These are phyloP conservation scores for Lodderomyces oxycetoniae DNA, from an alignment of 1,139 yeast species.

Conservation along the genomic window DNA sequence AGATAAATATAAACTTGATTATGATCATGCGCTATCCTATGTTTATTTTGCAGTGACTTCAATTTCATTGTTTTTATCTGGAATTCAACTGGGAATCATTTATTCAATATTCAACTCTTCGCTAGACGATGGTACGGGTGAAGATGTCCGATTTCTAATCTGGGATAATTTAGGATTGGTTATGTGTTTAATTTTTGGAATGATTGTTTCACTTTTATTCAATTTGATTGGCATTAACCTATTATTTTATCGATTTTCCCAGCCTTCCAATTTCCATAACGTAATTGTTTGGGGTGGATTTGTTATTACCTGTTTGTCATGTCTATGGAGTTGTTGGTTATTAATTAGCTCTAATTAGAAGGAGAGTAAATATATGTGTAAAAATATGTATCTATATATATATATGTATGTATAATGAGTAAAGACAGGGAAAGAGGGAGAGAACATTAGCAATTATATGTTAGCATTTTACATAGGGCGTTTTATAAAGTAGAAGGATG, in stretches of 20 bases:
- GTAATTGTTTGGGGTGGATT: conserved; percentile 30
- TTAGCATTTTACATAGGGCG: no score
- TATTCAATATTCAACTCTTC: conserved; percentile 27
- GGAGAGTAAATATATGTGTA: not conserved
- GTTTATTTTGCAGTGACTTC: conserved; percentile 36
- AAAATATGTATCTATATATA: not conserved
- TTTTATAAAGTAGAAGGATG: no score
- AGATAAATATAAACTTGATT: conserved; percentile 27
- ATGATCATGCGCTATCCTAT: conserved; percentile 34
- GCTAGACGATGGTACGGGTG: conserved; percentile 19
- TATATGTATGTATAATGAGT: not conserved
- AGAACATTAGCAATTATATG: no score
- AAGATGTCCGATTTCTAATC: conserved; percentile 21
- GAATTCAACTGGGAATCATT: conserved; percentile 43
- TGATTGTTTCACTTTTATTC: conserved; percentile 30
- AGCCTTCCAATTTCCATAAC: conserved; percentile 26
- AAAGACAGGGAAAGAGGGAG: not conserved
- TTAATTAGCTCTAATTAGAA: conserved; percentile 6
- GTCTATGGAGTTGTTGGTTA: conserved; percentile 18
- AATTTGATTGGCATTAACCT: conserved; percentile 32
- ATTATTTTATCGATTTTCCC: conserved; percentile 25
- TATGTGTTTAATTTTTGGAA: conserved; percentile 30
- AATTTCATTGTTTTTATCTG: conserved; percentile 35
- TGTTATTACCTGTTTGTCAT: conserved; percentile 23
- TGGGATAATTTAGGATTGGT: conserved; percentile 33